Conservation (phyloP, 2,329 filamentous ascomycete species). For the Kalmusia sp. region DNA sequence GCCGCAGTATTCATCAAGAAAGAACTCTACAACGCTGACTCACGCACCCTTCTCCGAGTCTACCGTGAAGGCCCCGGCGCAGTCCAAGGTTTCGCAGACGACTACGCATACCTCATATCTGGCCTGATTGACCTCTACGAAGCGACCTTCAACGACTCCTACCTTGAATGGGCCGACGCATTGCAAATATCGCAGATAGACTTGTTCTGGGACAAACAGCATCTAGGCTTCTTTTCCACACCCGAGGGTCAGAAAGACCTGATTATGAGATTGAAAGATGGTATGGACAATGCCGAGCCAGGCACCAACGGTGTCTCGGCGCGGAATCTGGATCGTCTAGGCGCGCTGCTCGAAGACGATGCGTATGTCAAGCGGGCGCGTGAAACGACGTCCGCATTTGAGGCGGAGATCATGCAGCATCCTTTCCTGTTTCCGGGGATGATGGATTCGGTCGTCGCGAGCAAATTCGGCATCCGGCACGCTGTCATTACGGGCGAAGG, state of each 20-base stretch:
- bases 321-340: slow-evolving; percentile 83
- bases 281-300: slow-evolving; percentile 91
- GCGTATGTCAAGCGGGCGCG: slow-evolving; percentile 70
- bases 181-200: slow-evolving; percentile 80
- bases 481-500: slow-evolving; percentile 62
- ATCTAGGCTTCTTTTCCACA: slow-evolving; percentile 76
- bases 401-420: slow-evolving; percentile 89
- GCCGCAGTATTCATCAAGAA: slow-evolving; percentile 76
- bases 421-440: slow-evolving; percentile 89
- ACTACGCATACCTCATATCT: slow-evolving; percentile 88
- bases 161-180: slow-evolving; percentile 80
- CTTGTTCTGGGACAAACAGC: slow-evolving; percentile 75
- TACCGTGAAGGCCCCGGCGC: slow-evolving; percentile 72
- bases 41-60: slow-evolving; percentile 73
- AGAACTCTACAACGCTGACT: slow-evolving; percentile 72
- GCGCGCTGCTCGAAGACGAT: slow-evolving; percentile 70
- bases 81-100: slow-evolving; percentile 83
- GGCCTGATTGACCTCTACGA: slow-evolving; percentile 87
- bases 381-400: slow-evolving; percentile 83
- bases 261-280: slow-evolving; percentile 89
- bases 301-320: slow-evolving; percentile 90
- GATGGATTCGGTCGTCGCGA: slow-evolving; percentile 76
- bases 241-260: slow-evolving; percentile 68
- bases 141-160: slow-evolving; percentile 76
- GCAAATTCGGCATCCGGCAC: slow-evolving; percentile 71